Evolutionary conservation across 2,329 filamentous ascomycete genomes (phyloP).

Genomic region (Gaeumannomyces sp.): DNA sequence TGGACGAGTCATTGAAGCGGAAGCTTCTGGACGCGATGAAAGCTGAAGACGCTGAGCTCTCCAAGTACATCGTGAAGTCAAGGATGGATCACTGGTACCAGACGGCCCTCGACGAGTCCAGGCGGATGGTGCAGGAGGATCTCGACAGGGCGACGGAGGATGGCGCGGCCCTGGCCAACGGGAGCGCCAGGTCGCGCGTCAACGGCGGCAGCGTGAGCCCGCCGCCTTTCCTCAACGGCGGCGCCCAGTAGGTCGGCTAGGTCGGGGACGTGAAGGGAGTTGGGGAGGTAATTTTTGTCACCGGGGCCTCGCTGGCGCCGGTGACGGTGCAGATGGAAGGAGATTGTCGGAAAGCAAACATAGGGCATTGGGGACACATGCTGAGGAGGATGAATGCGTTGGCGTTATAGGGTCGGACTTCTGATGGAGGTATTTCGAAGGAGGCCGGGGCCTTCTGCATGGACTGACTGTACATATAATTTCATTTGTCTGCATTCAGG

Average conservation of each 20-base stretch:
- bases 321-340: background rate
- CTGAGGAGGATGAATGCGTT: background rate
- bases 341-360: background rate
- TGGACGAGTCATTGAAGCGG: conserved; percentile 58
- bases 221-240: conserved; percentile 1
- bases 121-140: conserved; percentile 21
- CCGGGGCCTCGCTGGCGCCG: background rate
- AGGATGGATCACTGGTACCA: conserved; percentile 62
- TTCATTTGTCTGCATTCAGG: background rate
- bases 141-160: conserved; percentile 16
- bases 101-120: conserved; percentile 20
- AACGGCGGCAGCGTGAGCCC: background rate
- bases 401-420: background rate
- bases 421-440: background rate
- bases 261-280: background rate
- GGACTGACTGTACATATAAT: conserved; percentile 1
- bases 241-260: background rate
- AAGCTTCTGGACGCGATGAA: conserved; percentile 67
- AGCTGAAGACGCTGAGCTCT: conserved; percentile 62
- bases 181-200: background rate
- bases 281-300: background rate
- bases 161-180: conserved; percentile 10
- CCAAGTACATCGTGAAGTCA: conserved; percentile 58
- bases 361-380: background rate
- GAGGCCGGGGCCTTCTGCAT: background rate